phyloP scores from a whole-genome alignment of 106 monocot species.

The Narthecium ossifragum region DNA sequence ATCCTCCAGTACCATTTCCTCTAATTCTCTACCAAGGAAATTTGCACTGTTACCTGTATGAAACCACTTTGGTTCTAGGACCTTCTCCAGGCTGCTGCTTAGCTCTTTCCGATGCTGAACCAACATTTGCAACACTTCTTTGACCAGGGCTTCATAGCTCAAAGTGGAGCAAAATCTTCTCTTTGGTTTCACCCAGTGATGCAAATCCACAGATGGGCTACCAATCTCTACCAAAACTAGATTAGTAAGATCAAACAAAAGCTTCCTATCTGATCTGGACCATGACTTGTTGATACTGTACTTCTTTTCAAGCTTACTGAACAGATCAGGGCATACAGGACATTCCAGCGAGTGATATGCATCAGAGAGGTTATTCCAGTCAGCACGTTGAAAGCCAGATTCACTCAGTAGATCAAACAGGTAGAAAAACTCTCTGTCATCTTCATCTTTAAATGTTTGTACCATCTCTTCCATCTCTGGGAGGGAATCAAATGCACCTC shows the following conservation, averaged over 20 bases:
- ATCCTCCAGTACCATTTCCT: slow-evolving; percentile 23
- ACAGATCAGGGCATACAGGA: slow-evolving; percentile 33
- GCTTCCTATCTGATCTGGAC: slow-evolving; percentile 58
- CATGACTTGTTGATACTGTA: slow-evolving; percentile 36
- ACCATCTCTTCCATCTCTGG: slow-evolving; percentile 11
- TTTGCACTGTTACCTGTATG: slow-evolving; percentile 11
- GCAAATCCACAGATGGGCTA: slow-evolving; percentile 7
- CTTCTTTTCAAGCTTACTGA: slow-evolving; percentile 64
- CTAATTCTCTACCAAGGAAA: slow-evolving; percentile 18
- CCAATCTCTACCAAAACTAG: slow-evolving; percentile 24
- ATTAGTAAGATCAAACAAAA: slow-evolving; percentile 72
- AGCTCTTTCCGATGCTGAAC: slow-evolving; percentile 20
- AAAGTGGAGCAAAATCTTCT: background rate
- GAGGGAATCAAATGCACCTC: background rate
- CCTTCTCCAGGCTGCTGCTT: background rate
- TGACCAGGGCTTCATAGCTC: slow-evolving; percentile 27
- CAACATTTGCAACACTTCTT: slow-evolving; percentile 56
- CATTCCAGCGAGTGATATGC: slow-evolving; percentile 16
- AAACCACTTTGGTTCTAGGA: slow-evolving; percentile 13
- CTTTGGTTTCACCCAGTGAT: slow-evolving; percentile 16
- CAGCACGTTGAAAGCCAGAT: slow-evolving; percentile 30
- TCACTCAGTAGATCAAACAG: slow-evolving; percentile 61
- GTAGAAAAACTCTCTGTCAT: slow-evolving; percentile 78
- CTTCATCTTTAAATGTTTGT: slow-evolving; percentile 39
- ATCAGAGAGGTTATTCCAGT: slow-evolving; percentile 18